phyloP scores from a whole-genome alignment of 768 basidiomycete genomes.

The Cystofilobasidium macerans region DNA sequence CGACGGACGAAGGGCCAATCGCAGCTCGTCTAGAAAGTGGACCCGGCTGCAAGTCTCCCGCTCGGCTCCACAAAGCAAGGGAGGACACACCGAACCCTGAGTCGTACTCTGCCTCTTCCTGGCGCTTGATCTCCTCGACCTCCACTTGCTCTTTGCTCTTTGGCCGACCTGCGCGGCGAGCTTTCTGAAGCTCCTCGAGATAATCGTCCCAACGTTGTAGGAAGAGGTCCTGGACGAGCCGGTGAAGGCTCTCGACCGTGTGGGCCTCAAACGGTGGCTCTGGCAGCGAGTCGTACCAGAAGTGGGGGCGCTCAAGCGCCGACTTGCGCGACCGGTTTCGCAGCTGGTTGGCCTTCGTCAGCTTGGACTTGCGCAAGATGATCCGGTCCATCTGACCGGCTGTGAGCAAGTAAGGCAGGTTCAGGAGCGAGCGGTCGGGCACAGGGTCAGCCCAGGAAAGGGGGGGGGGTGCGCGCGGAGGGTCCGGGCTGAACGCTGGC shows the following conservation, averaged over 20 bases:
- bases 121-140: conserved; percentile 33
- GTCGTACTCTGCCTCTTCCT: conserved; percentile 35
- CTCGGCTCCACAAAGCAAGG: neutral
- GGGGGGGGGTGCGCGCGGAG: neutral
- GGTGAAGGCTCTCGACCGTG: conserved; percentile 31
- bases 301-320: conserved; percentile 34
- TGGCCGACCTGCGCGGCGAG: conserved; percentile 35
- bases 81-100: conserved; percentile 36
- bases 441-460: neutral
- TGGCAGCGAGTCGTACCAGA: conserved; percentile 36
- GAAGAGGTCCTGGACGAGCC: conserved; percentile 34
- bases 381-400: conserved; percentile 38
- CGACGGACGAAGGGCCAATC: no score
- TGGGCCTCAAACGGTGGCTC: conserved; percentile 31
- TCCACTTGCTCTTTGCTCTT: conserved; percentile 35
- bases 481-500: neutral
- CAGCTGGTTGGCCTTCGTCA: conserved; percentile 31
- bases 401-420: neutral
- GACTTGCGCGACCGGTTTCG: conserved; percentile 26
- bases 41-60: no score
- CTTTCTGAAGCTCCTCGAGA: conserved; percentile 31
- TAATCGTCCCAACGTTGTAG: conserved; percentile 34
- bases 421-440: neutral
- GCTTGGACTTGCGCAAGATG: conserved; percentile 35
- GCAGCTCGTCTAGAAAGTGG: no score